Conservation (phyloP, 805 yeast species). For the Yarrowia phangngaensis region DNA sequence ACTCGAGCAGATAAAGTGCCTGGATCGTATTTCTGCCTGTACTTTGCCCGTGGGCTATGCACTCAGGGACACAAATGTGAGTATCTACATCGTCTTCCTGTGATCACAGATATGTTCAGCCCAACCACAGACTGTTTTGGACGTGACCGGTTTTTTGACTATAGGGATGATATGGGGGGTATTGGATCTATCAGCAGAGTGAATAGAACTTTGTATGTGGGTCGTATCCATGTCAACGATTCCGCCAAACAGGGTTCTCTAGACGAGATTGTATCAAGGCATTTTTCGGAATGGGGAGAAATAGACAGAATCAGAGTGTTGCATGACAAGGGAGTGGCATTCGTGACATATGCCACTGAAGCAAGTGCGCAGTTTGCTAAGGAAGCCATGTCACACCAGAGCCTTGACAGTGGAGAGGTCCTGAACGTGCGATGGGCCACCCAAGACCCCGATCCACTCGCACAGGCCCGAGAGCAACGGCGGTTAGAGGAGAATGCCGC, state of each 20-base stretch:
- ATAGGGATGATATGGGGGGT: slow-evolving; percentile 92
- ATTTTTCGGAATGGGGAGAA: slow-evolving; percentile 72
- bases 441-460: slow-evolving; percentile 77
- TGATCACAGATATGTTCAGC: slow-evolving; percentile 51
- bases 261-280: slow-evolving; percentile 45
- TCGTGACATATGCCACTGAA: slow-evolving; percentile 66
- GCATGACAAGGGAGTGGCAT: slow-evolving; percentile 64
- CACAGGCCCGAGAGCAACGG: slow-evolving; percentile 49
- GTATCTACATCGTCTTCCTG: slow-evolving; percentile 75
- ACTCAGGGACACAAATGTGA: slow-evolving; percentile 70
- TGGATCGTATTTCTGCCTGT: slow-evolving; percentile 61
- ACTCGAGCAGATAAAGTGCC: slow-evolving; percentile 60
- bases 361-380: slow-evolving; percentile 88
- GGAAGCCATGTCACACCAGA: slow-evolving; percentile 88
- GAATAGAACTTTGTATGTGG: slow-evolving; percentile 77
- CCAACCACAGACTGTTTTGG: slow-evolving; percentile 87
- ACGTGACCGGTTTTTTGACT: slow-evolving; percentile 74
- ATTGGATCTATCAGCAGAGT: slow-evolving; percentile 70
- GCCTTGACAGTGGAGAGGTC: slow-evolving; percentile 61
- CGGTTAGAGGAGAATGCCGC: slow-evolving; percentile 52
- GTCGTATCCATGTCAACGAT: slow-evolving; percentile 49
- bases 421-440: slow-evolving; percentile 81
- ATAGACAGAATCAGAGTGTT: slow-evolving; percentile 63
- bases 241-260: slow-evolving; percentile 34
- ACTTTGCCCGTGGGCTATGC: slow-evolving; percentile 88